A percentile compares a stretch with the other conserved stretches of the same genome.
Evolutionary conservation across 495 filamentous ascomycete genomes (phyloP).

Genomic region (Evansstolkia leycettana): DNA sequence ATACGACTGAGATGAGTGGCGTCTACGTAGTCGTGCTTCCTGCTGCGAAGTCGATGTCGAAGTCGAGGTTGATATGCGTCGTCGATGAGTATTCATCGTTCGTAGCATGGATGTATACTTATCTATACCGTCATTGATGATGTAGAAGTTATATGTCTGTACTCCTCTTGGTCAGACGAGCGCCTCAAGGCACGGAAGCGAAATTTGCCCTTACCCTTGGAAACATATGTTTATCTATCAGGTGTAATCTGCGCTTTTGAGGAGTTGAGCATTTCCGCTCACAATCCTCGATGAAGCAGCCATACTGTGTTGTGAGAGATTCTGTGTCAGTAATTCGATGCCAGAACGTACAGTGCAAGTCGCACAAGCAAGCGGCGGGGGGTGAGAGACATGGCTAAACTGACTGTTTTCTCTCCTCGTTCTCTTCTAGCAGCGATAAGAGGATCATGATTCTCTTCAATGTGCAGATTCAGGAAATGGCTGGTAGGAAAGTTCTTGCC

Average conservation of each 20-base stretch:
- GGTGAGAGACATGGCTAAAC: slow-evolving; percentile 10
- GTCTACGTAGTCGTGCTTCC: slow-evolving; percentile 26
- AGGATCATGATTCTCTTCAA: slow-evolving; percentile 85
- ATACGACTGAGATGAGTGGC: slow-evolving; percentile 20
- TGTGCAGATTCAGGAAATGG: slow-evolving; percentile 69
- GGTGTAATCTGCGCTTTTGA: slow-evolving; percentile 71
- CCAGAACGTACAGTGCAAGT: not conserved
- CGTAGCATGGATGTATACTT: slow-evolving; percentile 65
- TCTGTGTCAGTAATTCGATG: not conserved
- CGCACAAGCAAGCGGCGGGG: too few species aligned
- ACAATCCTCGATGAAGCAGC: slow-evolving; percentile 81
- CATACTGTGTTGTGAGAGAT: slow-evolving; percentile 43
- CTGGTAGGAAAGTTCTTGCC: slow-evolving; percentile 64
- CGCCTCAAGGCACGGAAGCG: too few species aligned
- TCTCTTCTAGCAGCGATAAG: slow-evolving; percentile 58
- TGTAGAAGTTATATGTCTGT: slow-evolving; percentile 75
- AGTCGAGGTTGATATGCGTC: slow-evolving; percentile 39
- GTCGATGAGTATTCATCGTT: slow-evolving; percentile 29
- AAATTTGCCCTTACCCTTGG: slow-evolving; percentile 42
- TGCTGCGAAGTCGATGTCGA: slow-evolving; percentile 17
- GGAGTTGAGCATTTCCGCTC: slow-evolving; percentile 75
- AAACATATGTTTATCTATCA: slow-evolving; percentile 91
- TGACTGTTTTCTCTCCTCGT: slow-evolving; percentile 76
- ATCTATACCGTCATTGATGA: slow-evolving; percentile 83
- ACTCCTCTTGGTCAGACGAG: not conserved